These are phyloP conservation scores for Dioscorea dumetorum DNA, from an alignment of 106 monocot species.

Conservation along the genomic window DNA sequence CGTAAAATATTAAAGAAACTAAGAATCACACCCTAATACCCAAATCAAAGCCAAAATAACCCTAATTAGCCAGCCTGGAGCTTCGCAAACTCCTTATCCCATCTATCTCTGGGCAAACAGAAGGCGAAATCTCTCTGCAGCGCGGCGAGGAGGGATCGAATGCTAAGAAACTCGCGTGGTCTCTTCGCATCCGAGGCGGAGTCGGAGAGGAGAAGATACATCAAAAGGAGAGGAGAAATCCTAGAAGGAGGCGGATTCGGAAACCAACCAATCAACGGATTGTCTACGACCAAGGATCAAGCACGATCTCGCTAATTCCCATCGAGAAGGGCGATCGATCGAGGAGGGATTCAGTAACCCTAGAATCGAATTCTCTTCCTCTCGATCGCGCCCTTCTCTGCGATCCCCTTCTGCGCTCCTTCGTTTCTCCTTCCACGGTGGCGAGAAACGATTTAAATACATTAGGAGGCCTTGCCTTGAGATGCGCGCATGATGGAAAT, in stretches of 20 bases:
- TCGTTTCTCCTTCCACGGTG: not conserved
- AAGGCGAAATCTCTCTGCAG: conserved; percentile 7
- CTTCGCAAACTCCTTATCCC: conserved; percentile 57
- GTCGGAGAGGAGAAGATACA: conserved; percentile 26
- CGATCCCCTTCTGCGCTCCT: not conserved
- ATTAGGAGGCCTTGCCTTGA: too few species aligned
- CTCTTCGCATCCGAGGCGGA: conserved; percentile 26
- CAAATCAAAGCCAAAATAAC: not conserved
- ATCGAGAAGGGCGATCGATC: not conserved
- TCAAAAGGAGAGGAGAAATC: conserved; percentile 6
- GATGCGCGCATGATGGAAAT: too few species aligned
- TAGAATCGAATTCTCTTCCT: not conserved
- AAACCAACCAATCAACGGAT: not conserved
- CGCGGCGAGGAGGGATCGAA: not conserved
- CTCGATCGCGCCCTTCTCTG: not conserved
- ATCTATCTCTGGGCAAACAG: conserved; percentile 33
- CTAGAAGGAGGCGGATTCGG: not conserved
- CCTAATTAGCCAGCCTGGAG: conserved; percentile 25
- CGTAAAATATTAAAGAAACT: not conserved
- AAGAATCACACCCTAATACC: not conserved
- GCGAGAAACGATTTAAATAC: not conserved
- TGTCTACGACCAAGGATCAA: conserved; percentile 5
- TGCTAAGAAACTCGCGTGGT: conserved; percentile 14
- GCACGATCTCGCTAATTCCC: conserved; percentile 1
- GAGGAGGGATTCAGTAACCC: not conserved